A percentile compares a stretch with the other conserved stretches of the same genome.
These are phyloP conservation scores for Pseudevernia furfuracea DNA, from an alignment of 495 filamentous ascomycete species.

Conservation along the genomic window DNA sequence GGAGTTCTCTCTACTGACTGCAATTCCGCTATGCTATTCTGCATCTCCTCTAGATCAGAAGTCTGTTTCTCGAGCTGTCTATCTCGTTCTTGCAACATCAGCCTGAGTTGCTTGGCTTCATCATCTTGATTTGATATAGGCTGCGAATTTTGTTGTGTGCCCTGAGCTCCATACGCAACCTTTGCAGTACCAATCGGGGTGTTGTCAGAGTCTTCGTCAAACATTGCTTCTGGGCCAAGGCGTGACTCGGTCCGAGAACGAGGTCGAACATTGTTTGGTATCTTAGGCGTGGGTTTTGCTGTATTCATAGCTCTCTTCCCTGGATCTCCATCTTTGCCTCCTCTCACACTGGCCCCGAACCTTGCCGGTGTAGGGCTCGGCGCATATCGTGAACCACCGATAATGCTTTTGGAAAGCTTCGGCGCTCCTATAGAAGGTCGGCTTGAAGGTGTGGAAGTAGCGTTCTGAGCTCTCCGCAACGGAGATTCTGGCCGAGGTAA, in stretches of 20 bases:
- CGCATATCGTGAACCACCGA: conserved; percentile 42
- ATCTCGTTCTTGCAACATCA: conserved; percentile 76
- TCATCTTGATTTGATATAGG: conserved; percentile 51
- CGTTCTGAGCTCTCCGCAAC: conserved; percentile 45
- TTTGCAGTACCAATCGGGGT: conserved; percentile 49
- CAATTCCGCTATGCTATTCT: conserved; percentile 64
- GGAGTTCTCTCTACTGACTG: conserved; percentile 40
- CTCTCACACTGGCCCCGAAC: conserved; percentile 52
- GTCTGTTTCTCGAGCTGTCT: conserved; percentile 82
- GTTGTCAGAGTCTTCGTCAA: conserved; percentile 43
- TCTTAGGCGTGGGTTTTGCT: conserved; percentile 40
- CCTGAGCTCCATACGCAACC: conserved; percentile 37
- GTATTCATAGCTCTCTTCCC: conserved; percentile 38
- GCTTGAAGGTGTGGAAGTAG: conserved; percentile 42
- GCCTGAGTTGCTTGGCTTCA: conserved; percentile 55
- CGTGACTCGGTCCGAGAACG: conserved; percentile 38
- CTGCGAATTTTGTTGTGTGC: conserved; percentile 36
- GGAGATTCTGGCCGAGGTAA: conserved; percentile 83
- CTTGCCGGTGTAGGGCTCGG: conserved; percentile 61
- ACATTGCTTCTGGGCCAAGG: conserved; percentile 34
- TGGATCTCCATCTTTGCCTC: conserved; percentile 49
- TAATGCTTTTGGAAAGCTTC: conserved; percentile 34
- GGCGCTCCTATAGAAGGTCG: conserved; percentile 49
- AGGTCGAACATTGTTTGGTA: conserved; percentile 39
- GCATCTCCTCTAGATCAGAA: conserved; percentile 74